phyloP scores from a whole-genome alignment of 495 filamentous ascomycete genomes.

The Annulohypoxylon nitens region DNA sequence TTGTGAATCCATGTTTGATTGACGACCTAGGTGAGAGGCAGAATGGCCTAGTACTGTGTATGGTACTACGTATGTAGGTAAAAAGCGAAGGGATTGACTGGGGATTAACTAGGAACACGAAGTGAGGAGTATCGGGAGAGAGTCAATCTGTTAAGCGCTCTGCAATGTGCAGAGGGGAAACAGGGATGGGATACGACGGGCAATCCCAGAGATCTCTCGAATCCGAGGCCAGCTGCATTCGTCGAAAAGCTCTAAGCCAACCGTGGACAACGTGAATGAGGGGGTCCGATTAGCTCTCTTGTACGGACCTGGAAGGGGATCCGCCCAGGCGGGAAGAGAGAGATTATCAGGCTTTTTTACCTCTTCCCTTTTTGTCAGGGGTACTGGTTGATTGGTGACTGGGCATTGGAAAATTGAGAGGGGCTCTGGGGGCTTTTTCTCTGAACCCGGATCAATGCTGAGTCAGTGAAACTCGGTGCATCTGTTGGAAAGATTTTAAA shows the following conservation, averaged over 20 bases:
- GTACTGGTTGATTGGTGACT: too few species aligned
- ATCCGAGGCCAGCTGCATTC: conserved; percentile 39
- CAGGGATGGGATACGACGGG: conserved; percentile 26
- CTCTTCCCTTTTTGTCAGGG: conserved; percentile 6
- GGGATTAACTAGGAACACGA: conserved; percentile 35
- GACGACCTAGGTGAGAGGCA: conserved; percentile 21
- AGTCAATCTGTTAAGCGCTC: conserved; percentile 41
- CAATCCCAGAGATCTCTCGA: conserved; percentile 32
- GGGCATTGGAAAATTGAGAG: neutral
- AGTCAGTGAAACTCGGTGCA: conserved; percentile 30
- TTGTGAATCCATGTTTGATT: conserved; percentile 34
- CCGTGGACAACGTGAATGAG: conserved; percentile 23
- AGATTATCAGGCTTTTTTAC: conserved; percentile 11
- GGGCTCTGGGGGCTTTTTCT: conserved; percentile 6
- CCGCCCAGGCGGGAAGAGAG: conserved; percentile 25
- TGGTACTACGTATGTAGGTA: neutral
- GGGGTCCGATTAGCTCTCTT: conserved; percentile 30
- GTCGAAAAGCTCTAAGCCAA: conserved; percentile 40
- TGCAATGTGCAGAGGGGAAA: conserved; percentile 2
- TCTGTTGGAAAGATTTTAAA: neutral
- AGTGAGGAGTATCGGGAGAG: conserved; percentile 38
- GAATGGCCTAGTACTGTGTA: too few species aligned
- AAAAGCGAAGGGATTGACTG: conserved; percentile 18
- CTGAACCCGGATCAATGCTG: conserved; percentile 14
- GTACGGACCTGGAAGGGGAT: conserved; percentile 39